These are phyloP conservation scores for Penicillium corylophilum DNA, from an alignment of 2,329 filamentous ascomycete species.

Conservation along the genomic window DNA sequence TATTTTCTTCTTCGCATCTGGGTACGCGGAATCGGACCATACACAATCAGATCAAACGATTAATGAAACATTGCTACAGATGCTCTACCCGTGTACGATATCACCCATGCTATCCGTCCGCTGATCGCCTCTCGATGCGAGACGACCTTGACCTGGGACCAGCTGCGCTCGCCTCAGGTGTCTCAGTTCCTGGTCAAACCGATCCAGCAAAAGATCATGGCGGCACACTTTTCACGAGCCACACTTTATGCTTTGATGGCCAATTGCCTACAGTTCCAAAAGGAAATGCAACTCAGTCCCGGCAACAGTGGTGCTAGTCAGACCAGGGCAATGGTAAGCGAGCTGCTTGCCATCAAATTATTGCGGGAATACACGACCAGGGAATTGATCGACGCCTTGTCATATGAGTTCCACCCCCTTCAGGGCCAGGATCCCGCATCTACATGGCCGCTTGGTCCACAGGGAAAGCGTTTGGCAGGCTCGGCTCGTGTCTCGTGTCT, in stretches of 20 bases:
- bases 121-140: conserved; percentile 83
- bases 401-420: conserved; percentile 91
- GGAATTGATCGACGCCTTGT: conserved; percentile 89
- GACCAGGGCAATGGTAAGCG: conserved; percentile 84
- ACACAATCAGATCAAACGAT: background rate
- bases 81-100: conserved; percentile 80
- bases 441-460: conserved; percentile 36
- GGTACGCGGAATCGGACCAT: conserved; percentile 48
- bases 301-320: conserved; percentile 80
- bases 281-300: conserved; percentile 78
- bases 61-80: conserved; percentile 52
- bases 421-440: conserved; percentile 66
- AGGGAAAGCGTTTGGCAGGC: conserved; percentile 51
- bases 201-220: conserved; percentile 84
- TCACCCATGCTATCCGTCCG: conserved; percentile 85
- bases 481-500: conserved; percentile 82
- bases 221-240: conserved; percentile 78
- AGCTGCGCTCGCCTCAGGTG: conserved; percentile 90
- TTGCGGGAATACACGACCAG: conserved; percentile 85
- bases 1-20: conserved; percentile 77
- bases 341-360: conserved; percentile 84
- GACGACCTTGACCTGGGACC: conserved; percentile 91
- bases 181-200: conserved; percentile 95
- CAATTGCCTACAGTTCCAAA: conserved; percentile 89
- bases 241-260: conserved; percentile 89